These are phyloP conservation scores for Salix arbutifolia DNA, from an alignment of 345 rosid genomes.

Conservation along the genomic window DNA sequence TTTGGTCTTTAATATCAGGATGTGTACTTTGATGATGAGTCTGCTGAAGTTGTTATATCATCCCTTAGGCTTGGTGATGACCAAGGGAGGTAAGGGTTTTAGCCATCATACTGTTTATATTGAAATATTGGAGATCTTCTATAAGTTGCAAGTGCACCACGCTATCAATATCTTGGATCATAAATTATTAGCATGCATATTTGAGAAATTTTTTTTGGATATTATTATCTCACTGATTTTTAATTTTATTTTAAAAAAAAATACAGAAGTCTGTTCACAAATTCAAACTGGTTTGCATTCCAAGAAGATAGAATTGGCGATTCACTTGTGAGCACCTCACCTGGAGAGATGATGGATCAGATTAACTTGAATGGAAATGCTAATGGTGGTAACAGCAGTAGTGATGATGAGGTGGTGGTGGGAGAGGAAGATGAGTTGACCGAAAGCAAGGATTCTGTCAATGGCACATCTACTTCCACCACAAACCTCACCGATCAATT, in stretches of 20 bases:
- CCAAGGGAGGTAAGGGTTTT: slow-evolving; percentile 69
- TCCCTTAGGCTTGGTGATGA: slow-evolving; percentile 94
- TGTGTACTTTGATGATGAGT: slow-evolving; percentile 88
- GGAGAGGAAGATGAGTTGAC: slow-evolving; percentile 66
- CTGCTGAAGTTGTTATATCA: slow-evolving; percentile 90
- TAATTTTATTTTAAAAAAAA: neutral
- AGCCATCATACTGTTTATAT: neutral
- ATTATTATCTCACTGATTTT: neutral
- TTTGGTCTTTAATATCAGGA: slow-evolving; percentile 49
- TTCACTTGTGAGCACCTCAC: slow-evolving; percentile 47
- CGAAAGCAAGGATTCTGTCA: slow-evolving; percentile 42
- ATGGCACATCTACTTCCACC: slow-evolving; percentile 50
- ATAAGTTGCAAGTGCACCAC: neutral
- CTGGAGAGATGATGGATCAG: slow-evolving; percentile 71
- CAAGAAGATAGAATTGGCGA: slow-evolving; percentile 66
- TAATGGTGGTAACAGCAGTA: slow-evolving; percentile 62
- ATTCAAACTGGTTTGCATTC: slow-evolving; percentile 96
- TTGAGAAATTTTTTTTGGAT: neutral
- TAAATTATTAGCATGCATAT: neutral
- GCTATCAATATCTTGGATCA: neutral
- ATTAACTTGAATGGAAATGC: slow-evolving; percentile 62
- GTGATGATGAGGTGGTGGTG: slow-evolving; percentile 90
- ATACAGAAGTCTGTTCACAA: slow-evolving; percentile 76
- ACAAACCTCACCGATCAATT: slow-evolving; percentile 29
- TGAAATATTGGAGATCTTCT: neutral